These are phyloP conservation scores for Cyclotella sp. DNA, from an alignment of 108 stramenopile genomes.

Conservation along the genomic window DNA sequence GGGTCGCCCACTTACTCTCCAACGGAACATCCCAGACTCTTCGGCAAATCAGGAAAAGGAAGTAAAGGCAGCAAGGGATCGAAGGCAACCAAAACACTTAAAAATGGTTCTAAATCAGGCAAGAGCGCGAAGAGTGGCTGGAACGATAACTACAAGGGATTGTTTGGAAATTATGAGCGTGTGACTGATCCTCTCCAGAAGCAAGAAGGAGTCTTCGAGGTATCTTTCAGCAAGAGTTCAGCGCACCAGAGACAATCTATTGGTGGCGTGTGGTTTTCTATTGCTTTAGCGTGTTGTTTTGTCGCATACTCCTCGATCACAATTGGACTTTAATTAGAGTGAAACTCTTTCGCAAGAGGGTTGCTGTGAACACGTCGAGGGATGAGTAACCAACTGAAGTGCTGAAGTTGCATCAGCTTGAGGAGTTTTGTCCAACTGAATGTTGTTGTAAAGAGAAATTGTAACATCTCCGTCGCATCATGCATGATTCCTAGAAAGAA, in stretches of 20 bases:
- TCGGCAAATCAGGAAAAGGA: conserved; percentile 9
- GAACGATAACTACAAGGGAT: neutral
- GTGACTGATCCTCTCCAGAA: conserved; percentile 2
- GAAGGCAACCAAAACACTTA: neutral
- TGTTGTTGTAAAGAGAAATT: neutral
- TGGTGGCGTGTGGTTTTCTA: neutral
- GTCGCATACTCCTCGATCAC: neutral
- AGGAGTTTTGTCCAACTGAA: too few relatives aligned
- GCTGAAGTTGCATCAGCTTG: neutral
- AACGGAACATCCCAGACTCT: conserved; percentile 5
- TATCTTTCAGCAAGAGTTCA: conserved; percentile 13
- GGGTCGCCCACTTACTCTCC: conserved; percentile 15
- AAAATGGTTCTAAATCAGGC: conserved; percentile 8
- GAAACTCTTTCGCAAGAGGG: too few relatives aligned
- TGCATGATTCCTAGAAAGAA: neutral
- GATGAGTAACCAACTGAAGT: too few relatives aligned
- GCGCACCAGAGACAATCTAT: neutral
- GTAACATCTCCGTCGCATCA: neutral
- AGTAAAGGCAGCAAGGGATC: neutral
- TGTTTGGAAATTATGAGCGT: conserved; percentile 22
- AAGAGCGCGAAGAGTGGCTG: conserved; percentile 8
- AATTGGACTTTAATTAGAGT: conserved; percentile 7
- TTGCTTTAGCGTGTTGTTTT: neutral
- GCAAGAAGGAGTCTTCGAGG: neutral
- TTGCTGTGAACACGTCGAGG: neutral